Evolutionary conservation across 768 basidiomycete genomes (phyloP).

Genomic region (Suillus variegatus): DNA sequence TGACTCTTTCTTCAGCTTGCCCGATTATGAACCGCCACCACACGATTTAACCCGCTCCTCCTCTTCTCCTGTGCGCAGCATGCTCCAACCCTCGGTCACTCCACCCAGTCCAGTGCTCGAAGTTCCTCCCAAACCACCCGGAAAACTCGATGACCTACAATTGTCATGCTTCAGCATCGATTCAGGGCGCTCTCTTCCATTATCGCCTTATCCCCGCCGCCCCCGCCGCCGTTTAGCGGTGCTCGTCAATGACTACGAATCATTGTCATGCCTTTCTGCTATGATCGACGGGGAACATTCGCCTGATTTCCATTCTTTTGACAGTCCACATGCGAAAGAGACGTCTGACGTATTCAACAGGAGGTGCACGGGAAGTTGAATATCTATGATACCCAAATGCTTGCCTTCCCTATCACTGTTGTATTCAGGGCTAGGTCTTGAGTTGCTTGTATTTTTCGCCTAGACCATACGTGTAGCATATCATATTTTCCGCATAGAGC

Average conservation of each 20-base stretch:
- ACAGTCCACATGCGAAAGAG: constrained; percentile 29
- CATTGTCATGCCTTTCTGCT: constrained; percentile 36
- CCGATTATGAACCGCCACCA: constrained; percentile 13
- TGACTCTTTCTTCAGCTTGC: constrained; percentile 13
- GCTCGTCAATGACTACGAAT: constrained; percentile 40
- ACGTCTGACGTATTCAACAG: constrained; percentile 18
- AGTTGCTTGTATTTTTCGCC: neutral
- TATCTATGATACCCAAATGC: neutral
- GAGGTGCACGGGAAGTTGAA: neutral
- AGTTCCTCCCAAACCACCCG: neutral
- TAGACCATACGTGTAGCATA: neutral
- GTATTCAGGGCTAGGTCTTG: neutral
- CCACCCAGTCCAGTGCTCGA: constrained; percentile 32
- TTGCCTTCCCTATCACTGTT: neutral
- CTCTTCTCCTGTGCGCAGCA: constrained; percentile 34
- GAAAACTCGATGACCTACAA: neutral
- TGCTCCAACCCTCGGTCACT: constrained; percentile 35
- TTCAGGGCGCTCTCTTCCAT: neutral
- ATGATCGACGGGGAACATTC: constrained; percentile 34
- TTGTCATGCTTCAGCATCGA: neutral
- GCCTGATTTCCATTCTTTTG: constrained; percentile 23
- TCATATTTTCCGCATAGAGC: neutral
- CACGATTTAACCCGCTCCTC: constrained; percentile 18
- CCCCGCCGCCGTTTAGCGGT: constrained; percentile 41
- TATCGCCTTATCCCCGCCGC: constrained; percentile 19